These are phyloP conservation scores for Candida ficus DNA, from an alignment of 805 yeast species.

Conservation along the genomic window DNA sequence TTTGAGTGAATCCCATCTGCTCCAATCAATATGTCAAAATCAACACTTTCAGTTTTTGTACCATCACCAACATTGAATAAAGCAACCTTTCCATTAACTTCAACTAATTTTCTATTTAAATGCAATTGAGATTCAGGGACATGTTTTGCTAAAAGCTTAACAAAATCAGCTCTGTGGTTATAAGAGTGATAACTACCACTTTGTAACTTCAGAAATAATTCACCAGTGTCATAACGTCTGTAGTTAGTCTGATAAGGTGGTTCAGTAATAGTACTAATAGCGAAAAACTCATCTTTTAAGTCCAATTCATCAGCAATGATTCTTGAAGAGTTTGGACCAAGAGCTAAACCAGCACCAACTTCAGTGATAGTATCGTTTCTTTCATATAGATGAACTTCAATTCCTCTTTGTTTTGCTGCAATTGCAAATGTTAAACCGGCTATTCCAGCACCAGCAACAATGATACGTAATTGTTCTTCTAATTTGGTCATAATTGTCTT, in stretches of 20 bases:
- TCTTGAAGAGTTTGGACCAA: constrained; percentile 1
- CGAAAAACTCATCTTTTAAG: constrained; percentile 1
- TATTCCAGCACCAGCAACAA: constrained; percentile 2
- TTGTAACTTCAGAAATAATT: not conserved
- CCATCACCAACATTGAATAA: not conserved
- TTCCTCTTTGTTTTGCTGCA: not conserved
- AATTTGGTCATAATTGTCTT: constrained; percentile 8
- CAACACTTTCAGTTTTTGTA: not conserved
- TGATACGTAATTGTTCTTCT: not conserved
- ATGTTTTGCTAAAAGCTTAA: not conserved
- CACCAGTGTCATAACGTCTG: constrained; percentile 1
- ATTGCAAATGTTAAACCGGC: constrained; percentile 1
- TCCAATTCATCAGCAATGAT: constrained; percentile 2
- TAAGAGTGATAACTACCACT: not conserved
- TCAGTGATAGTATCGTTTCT: constrained; percentile 3
- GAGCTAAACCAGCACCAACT: constrained; percentile 4
- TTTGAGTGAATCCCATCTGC: constrained; percentile 2
- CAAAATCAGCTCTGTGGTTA: constrained; percentile 1
- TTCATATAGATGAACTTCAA: constrained; percentile 3
- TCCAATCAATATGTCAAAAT: not conserved
- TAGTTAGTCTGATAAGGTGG: not conserved
- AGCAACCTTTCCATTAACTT: not conserved
- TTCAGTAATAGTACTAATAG: not conserved
- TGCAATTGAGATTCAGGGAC: not conserved
- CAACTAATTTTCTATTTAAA: not conserved